Base-by-base conservation (phyloP, 192 early-diverging fungal genomes). In the Linnemannia schmuckeri region DNA sequence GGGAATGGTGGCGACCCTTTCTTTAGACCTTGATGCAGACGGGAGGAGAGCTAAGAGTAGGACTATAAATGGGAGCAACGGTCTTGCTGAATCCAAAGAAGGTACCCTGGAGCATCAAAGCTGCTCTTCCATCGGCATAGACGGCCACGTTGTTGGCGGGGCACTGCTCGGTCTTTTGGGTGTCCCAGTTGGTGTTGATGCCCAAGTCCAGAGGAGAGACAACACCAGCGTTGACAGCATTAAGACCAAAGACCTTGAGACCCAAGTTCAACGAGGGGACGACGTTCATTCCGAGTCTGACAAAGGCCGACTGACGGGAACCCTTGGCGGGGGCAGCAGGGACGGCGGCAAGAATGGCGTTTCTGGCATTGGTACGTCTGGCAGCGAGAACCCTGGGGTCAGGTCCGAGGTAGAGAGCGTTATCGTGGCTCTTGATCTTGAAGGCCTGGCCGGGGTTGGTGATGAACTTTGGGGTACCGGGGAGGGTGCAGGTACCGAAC, bases 21-120 rank as follows among this genome's bases (percentile, higher is more conserved):
- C 24, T 33, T 33, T 66, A 66, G 61, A 66, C 61, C 61, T 66
- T 66, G 72, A 84, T 77, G 66, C 82, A 84, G 30, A n/a, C 68
- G 47, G 76, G 18, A 15, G 82, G 76, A 17, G 82, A 57, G 3
- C n/a, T 61, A 9, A 84, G 52, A 33, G 57, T 27, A 17, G 82
- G 82, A 33, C 77, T 63, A 9, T 68, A 17, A 27, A 84, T 54
- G 6, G 78, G 35, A 61, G 82, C 77, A 40, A 84, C 42, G 18
- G 72, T 70, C 63, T 74, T 74, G 61, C 38, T 55, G 76, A 84
- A 84, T 41, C 82, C 82, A 79, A 84, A 79, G 77, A 84, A 84
- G 9, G 72, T 66, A 49, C 57, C 66, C 35, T 47, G 18, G 10
- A 84, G 13, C 72, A 79, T 55, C 38, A 84, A 27, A 0, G 82